phyloP scores from a whole-genome alignment of 805 yeast species.

The Cyberlindnera euphorbiiphila region DNA sequence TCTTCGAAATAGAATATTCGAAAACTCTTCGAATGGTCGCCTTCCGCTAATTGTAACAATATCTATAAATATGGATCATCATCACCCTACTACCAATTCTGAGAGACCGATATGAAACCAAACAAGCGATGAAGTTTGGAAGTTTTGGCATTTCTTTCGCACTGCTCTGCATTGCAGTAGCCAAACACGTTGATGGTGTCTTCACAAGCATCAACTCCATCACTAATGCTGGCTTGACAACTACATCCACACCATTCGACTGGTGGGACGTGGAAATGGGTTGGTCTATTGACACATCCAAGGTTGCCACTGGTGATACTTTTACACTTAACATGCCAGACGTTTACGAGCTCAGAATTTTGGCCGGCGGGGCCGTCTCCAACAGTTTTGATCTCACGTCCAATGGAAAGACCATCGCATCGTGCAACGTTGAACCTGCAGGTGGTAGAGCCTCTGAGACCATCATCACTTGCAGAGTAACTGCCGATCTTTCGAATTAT shows the following conservation, averaged over 20 bases:
- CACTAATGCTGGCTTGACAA: slow-evolving; percentile 3
- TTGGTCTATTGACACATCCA: slow-evolving; percentile 10
- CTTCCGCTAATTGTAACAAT: no score
- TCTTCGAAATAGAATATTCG: no score
- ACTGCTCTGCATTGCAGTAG: no score
- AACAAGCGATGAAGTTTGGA: no score
- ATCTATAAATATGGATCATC: no score
- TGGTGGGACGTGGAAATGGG: slow-evolving; percentile 10
- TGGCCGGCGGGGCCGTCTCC: slow-evolving; percentile 2
- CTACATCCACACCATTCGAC: slow-evolving; percentile 5
- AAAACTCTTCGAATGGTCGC: no score
- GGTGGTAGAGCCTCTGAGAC: slow-evolving; percentile 11
- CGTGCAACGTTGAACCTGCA: slow-evolving; percentile 13
- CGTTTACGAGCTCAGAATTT: slow-evolving; percentile 15
- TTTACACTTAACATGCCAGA: slow-evolving; percentile 17
- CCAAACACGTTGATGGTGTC: slow-evolving; percentile 10
- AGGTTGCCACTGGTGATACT: slow-evolving; percentile 16
- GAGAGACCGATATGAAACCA: no score
- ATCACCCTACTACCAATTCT: no score
- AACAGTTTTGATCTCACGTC: slow-evolving; percentile 10
- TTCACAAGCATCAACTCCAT: slow-evolving; percentile 12
- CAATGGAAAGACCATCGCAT: slow-evolving; percentile 12
- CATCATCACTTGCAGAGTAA: slow-evolving; percentile 9
- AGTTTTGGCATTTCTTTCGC: no score
- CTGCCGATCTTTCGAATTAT: slow-evolving; percentile 8